Evolutionary conservation across 164 flowering plant genomes (phyloP), one percentile per base, ranked within the genome.

Genomic region (Vitis rupestris): DNA sequence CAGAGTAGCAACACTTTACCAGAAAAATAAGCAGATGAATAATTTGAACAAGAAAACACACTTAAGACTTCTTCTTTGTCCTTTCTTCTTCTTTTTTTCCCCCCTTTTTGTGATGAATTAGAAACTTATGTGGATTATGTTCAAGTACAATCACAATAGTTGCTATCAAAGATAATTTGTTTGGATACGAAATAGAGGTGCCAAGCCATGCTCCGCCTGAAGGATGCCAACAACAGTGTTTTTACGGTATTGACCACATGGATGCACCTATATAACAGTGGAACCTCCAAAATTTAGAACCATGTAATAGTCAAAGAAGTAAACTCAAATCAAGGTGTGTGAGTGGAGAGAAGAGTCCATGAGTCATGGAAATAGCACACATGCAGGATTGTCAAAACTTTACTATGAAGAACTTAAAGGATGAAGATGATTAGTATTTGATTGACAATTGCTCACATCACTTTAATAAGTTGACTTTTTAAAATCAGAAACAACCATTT

Each of bases 171-270:
- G 56, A 37, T 54, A 49, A 27, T 61, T 60, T 68, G 10, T 54
- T 61, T 63, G 98, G 98, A 95, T 95, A 95, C 98, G 99, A 80
- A 90, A 92, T 60, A 95, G 72, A 75, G 98, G 99, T 58, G 94
- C 85, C 78, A 95, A 73, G 74, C 69, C 93, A 83, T 89, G 83
- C 70, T 95, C 99, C 51, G 98, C 99, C 76, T 93, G 82, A 69
- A 95, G 91, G 69, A 95, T 95, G 70, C 98, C 99, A 61, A 93
- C 89, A 64, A 95, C 81, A n/a, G 99, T 93, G 73, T 95, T 95
- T 81, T 95, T 93, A 17, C 98, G 93, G 79, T 95, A 95, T 75
- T 93, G 99, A 57, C 99, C 99, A 86, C 98, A 95, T 17, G 99
- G 97, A 82, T 95, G 99, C 70, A 95, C 99, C 98, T 94, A 62